Evolutionary conservation across 2,329 filamentous ascomycete species (phyloP).

Genomic region (Tothia fuscella): DNA sequence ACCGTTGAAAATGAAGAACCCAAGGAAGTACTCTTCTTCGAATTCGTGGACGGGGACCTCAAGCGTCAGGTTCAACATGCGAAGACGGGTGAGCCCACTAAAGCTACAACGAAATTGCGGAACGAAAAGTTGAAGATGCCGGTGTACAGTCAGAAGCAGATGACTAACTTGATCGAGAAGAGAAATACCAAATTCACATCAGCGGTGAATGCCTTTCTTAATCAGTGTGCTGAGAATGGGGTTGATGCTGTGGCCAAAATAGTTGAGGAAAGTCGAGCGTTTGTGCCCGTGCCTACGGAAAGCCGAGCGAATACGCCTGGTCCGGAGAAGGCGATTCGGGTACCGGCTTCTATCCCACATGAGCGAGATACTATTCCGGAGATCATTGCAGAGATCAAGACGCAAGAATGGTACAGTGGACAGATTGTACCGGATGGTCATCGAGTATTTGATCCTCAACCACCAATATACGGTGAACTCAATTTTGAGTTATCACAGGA

Average conservation of each 20-base stretch:
- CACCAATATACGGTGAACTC: slow-evolving; percentile 69
- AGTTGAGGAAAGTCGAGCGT: slow-evolving; percentile 44
- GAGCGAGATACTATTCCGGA: slow-evolving; percentile 71
- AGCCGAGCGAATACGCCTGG: slow-evolving; percentile 31
- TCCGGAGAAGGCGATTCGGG: slow-evolving; percentile 26
- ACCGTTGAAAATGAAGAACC: background rate
- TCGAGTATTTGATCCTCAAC: slow-evolving; percentile 77
- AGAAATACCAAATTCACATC: slow-evolving; percentile 72
- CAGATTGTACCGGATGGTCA: slow-evolving; percentile 93
- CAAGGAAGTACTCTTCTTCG: slow-evolving; percentile 72
- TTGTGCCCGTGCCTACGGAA: slow-evolving; percentile 49
- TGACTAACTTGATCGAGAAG: slow-evolving; percentile 80
- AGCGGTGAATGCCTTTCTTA: slow-evolving; percentile 66
- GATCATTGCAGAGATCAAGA: slow-evolving; percentile 74
- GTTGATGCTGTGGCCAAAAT: slow-evolving; percentile 58
- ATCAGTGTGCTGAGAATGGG: slow-evolving; percentile 52
- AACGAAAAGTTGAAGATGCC: slow-evolving; percentile 83
- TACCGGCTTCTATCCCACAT: slow-evolving; percentile 53
- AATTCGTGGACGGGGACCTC: slow-evolving; percentile 84
- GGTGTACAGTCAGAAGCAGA: slow-evolving; percentile 83
- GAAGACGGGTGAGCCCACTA: slow-evolving; percentile 61
- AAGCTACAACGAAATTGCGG: slow-evolving; percentile 49
- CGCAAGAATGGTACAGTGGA: slow-evolving; percentile 73
- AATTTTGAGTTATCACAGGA: slow-evolving; percentile 79
- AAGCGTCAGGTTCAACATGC: slow-evolving; percentile 64